These are phyloP conservation scores for Lasiosphaeris hirsuta DNA, from an alignment of 495 filamentous ascomycete species.

Conservation along the genomic window DNA sequence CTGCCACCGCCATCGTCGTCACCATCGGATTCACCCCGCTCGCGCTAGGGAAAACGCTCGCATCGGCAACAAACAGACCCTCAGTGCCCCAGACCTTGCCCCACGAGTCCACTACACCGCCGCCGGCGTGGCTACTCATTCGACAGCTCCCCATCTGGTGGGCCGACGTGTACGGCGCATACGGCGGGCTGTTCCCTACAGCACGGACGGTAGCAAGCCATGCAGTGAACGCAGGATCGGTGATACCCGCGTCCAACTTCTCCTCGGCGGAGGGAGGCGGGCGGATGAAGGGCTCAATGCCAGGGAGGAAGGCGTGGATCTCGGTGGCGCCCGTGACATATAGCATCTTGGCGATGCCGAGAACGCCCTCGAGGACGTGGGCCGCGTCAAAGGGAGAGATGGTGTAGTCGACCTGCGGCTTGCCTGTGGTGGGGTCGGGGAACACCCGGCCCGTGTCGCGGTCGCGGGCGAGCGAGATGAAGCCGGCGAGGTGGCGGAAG, in stretches of 20 bases:
- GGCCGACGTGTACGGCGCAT: conserved; percentile 50
- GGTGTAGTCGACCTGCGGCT: conserved; percentile 63
- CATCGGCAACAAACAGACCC: conserved; percentile 76
- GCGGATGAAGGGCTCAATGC: conserved; percentile 65
- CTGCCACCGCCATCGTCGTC: conserved; percentile 80
- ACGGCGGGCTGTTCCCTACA: conserved; percentile 49
- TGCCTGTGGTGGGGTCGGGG: conserved; percentile 65
- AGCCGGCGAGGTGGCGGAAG: conserved; percentile 60
- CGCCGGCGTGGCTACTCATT: conserved; percentile 61
- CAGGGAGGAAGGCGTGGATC: conserved; percentile 61
- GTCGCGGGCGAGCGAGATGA: conserved; percentile 70
- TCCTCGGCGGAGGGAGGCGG: conserved; percentile 21
- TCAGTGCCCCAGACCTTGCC: conserved; percentile 76
- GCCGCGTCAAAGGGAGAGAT: conserved; percentile 65
- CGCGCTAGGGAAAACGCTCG: conserved; percentile 84
- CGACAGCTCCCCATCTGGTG: conserved; percentile 93
- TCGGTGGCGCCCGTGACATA: conserved; percentile 75
- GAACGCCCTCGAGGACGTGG: conserved; percentile 66
- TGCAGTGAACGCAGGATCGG: conserved; percentile 60
- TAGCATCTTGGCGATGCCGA: conserved; percentile 68
- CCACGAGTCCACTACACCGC: conserved; percentile 69
- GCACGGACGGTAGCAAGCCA: conserved; percentile 62
- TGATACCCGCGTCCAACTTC: conserved; percentile 50
- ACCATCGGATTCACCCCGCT: conserved; percentile 95
- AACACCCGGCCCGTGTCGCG: conserved; percentile 70